phyloP scores from a whole-genome alignment of 2,329 filamentous ascomycete genomes.

The Gnomoniopsis sp. region DNA sequence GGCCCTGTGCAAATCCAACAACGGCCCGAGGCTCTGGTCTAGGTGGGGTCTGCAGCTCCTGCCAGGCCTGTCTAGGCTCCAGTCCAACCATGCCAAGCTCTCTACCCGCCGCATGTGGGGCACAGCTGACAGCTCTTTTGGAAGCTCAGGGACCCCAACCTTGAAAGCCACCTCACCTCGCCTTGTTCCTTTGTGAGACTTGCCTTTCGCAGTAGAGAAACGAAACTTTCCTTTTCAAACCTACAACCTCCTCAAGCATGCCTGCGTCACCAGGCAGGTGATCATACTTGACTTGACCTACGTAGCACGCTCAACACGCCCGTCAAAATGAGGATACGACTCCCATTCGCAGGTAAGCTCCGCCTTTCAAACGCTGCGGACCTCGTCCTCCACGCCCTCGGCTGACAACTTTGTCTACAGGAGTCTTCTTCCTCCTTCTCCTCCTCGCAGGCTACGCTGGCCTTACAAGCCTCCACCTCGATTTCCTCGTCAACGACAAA shows the following conservation, averaged over 20 bases:
- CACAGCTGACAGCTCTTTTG: neutral
- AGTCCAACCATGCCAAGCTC: neutral
- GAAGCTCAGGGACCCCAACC: neutral
- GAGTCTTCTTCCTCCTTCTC: constrained; percentile 66
- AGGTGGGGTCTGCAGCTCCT: neutral
- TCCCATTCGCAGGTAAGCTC: constrained; percentile 78
- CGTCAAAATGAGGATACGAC: constrained; percentile 72
- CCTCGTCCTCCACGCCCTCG: neutral
- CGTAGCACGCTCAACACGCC: neutral
- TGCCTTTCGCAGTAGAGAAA: neutral
- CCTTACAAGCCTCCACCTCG: constrained; percentile 62
- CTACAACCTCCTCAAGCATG: neutral
- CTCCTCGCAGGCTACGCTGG: constrained; percentile 76
- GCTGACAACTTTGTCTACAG: constrained; percentile 37
- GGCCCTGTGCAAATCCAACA: neutral
- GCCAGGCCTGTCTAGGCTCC: neutral
- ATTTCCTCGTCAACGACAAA: constrained; percentile 76
- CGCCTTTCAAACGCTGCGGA: neutral
- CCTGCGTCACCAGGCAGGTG: neutral
- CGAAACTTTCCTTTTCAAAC: neutral
- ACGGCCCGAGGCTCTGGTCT: neutral
- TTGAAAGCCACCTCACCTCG: neutral
- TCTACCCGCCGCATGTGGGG: neutral
- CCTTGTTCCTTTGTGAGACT: neutral
- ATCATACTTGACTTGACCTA: neutral